Conservation (phyloP, 2,329 filamentous ascomycete species). For the Pestalotiopsis sp. region DNA sequence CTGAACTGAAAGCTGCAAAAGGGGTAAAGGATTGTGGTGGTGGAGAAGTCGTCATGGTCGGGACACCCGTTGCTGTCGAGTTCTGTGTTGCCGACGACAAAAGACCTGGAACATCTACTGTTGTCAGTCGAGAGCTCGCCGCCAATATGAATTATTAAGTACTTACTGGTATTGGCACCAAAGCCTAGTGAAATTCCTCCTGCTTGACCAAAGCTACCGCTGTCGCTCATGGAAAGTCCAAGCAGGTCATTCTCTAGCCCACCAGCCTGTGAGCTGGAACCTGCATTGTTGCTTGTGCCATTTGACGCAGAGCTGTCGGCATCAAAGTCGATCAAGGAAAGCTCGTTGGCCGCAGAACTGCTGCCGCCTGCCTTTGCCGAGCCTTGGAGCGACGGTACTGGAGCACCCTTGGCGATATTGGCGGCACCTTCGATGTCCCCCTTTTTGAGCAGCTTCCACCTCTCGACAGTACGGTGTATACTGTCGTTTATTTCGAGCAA, state of each 20-base stretch:
- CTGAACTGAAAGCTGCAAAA: conserved; percentile 58
- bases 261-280: conserved; percentile 53
- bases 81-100: conserved; percentile 66
- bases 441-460: conserved; percentile 95
- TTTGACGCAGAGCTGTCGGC: conserved; percentile 53
- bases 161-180: conserved; percentile 68
- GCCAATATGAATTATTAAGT: neutral
- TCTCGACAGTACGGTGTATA: conserved; percentile 93
- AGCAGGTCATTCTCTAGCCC: conserved; percentile 89
- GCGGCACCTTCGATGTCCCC: conserved; percentile 84
- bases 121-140: conserved; percentile 35
- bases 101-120: conserved; percentile 65
- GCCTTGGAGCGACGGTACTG: conserved; percentile 31
- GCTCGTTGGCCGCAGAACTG: conserved; percentile 68
- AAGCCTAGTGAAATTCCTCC: conserved; percentile 85
- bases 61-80: conserved; percentile 55
- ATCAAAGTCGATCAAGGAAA: conserved; percentile 93
- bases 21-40: conserved; percentile 53
- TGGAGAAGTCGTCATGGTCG: conserved; percentile 33
- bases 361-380: conserved; percentile 58
- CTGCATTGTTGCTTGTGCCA: conserved; percentile 39
- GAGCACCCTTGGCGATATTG: conserved; percentile 80
- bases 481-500: conserved; percentile 97
- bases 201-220: conserved; percentile 66
- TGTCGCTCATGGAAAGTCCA: conserved; percentile 79